Evolutionary conservation across 331 rosid species (phyloP), one percentile per base, ranked within the genome.

Genomic region (Malus hybrid): DNA sequence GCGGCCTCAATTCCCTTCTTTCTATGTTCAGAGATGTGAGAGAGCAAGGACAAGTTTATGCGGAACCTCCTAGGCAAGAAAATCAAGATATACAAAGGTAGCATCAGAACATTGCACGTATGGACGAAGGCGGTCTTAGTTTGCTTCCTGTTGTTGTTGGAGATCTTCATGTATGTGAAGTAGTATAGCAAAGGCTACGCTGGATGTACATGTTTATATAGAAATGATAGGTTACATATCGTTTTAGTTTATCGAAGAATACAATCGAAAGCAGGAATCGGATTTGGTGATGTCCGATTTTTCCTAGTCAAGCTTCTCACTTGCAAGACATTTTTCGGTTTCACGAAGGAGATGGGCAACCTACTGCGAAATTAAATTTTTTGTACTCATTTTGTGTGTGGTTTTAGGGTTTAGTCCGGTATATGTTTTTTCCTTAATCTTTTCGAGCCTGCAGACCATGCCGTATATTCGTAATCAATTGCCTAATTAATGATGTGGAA

Each of bases 11-110:
- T 89, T 88, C 97, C 0, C 80, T 93, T 56, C 86, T 88, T 71
- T 89, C 98, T 67, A 86, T 93, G 84, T 91, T 93, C 87, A 88
- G 98, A 85, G 96, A 93, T 79, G 85, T 73, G 77, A 84, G 97
- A 80, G 96, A 86, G 59, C 93, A 87, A 76, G 88, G 89, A 67
- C 95, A 93, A 80, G 95, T 78, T 78, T 93, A 78, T 73, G 60
- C 87, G 33, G 88, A 76, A 66, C 36, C 88, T 15, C 74, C 90
- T 68, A 24, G 85, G 31, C 79, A 52, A 4, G 93, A 77, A 33
- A 85, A 67, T 79, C 84, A 80, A 78, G 80, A 78, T 76, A 78
- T 70, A 69, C 42, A 18, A 64, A 85, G 84, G 82, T 87, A 89
- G 81, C 73, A 28, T 31, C 65, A 55, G 56, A 64, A 59, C 64